Base-by-base conservation (phyloP, 1,284 basidiomycete species). In the Rhodotorula sp. region DNA sequence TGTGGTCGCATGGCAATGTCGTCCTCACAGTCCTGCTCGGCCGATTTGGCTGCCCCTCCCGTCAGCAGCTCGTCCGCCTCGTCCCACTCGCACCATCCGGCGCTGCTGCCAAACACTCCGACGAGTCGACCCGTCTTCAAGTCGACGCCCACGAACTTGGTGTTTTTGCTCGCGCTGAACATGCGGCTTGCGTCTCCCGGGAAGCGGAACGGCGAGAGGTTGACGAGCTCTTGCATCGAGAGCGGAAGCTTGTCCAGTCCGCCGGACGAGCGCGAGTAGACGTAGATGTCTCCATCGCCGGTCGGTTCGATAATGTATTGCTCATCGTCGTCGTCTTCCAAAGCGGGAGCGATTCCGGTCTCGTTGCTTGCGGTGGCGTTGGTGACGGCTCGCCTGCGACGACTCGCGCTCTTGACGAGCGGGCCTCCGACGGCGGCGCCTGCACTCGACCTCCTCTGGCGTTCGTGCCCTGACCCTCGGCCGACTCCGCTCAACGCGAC, bases 281-380 rank as follows among this genome's bases (percentile, higher is more conserved):
- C 61, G 80, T 92, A 95, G 76, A 95, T 91, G 77, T 92, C 89
- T 12, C 93, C 93, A 4, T 76, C 77, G 1, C 89, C 87, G 82
- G 93, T 90, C 0, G 93, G 93, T 79, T 95, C 93, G 64, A 95
- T 90, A 68, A 95, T 87, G 81, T 94, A 95, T 61, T 90, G 84
- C 78, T 94, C 92, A 67, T 87, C 86, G 51, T 87, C 86, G 64
- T 78, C 74, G 71, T 83, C 83, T 1, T 81, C 82, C 8, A 85
- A 75, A 4, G 62, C 58, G 22, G 44, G 22, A 0, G 30, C 42
- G 14, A 71, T 29, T 7, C 62, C 62, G 44, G 71, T 71, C 57
- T 69, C 71, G 66, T 72, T 70, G 18, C 33, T 26, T 20, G 33
- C 29, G 2, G 15, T 42, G 8, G 44, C 61, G 15, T 30, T 8